A percentile compares a stretch with the other conserved stretches of the same genome.
These are phyloP conservation scores for Abrus precatorius DNA, from an alignment of 306 rosid species.

Conservation along the genomic window DNA sequence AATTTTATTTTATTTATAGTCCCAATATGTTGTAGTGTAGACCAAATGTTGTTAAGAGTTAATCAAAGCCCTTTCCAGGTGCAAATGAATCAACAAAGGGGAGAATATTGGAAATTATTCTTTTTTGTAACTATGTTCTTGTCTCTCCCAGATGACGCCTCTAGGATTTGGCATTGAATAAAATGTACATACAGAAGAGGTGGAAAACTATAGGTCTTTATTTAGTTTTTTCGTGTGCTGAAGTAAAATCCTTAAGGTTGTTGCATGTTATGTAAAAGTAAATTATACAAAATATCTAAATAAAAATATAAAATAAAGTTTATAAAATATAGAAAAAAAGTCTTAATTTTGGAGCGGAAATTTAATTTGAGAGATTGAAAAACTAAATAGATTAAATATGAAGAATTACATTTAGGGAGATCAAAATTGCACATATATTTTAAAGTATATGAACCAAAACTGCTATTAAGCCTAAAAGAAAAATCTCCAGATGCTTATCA, in stretches of 20 bases:
- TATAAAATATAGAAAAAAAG: too few relatives aligned
- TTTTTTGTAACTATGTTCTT: constrained; percentile 9
- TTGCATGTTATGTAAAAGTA: background rate
- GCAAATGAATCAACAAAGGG: constrained; percentile 49
- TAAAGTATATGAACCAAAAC: too few relatives aligned
- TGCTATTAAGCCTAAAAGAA: too few relatives aligned
- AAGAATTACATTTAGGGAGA: too few relatives aligned
- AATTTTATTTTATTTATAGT: constrained; percentile 31
- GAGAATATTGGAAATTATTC: constrained; percentile 38
- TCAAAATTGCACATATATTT: too few relatives aligned
- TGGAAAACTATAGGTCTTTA: background rate
- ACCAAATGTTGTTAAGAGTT: constrained; percentile 43
- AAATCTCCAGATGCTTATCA: too few relatives aligned
- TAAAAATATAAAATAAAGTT: too few relatives aligned
- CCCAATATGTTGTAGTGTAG: constrained; percentile 54
- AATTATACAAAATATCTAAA: too few relatives aligned
- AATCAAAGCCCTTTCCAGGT: constrained; percentile 36
- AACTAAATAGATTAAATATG: too few relatives aligned
- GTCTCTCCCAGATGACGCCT: constrained; percentile 25
- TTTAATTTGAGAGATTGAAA: too few relatives aligned
- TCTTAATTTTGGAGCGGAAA: too few relatives aligned
- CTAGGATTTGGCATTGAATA: background rate
- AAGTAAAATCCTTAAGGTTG: background rate
- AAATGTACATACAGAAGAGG: constrained; percentile 3
- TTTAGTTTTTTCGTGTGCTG: too few relatives aligned